phyloP scores from a whole-genome alignment of 1,139 yeast species.

The Maudiozyma humilis region DNA sequence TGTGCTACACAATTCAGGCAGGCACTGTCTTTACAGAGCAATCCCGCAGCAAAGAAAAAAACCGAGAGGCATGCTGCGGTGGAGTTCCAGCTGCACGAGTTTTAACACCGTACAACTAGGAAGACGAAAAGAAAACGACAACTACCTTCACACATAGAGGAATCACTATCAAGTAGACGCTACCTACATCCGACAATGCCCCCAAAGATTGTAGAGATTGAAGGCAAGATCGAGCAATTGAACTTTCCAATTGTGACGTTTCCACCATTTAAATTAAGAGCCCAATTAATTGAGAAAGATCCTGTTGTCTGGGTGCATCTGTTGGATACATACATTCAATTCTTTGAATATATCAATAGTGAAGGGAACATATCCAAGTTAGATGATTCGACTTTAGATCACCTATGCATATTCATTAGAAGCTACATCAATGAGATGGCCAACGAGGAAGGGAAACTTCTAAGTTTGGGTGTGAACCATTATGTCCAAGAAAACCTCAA shows the following conservation, averaged over 20 bases:
- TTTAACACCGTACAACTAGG: not conserved
- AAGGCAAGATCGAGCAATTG: constrained; percentile 20
- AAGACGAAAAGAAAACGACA: not conserved
- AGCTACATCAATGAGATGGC: constrained; percentile 53
- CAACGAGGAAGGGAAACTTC: constrained; percentile 49
- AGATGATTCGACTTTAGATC: constrained; percentile 48
- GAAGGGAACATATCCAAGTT: constrained; percentile 32
- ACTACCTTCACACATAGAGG: not conserved
- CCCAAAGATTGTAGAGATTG: constrained; percentile 20
- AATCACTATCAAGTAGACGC: too few relatives aligned
- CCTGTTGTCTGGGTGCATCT: constrained; percentile 77
- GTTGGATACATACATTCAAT: constrained; percentile 50
- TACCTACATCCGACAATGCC: not conserved
- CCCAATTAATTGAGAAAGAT: constrained; percentile 67
- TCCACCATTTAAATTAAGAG: constrained; percentile 65
- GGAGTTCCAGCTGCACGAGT: not conserved
- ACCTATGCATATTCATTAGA: constrained; percentile 47
- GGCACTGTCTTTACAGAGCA: not conserved
- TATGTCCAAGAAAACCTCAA: constrained; percentile 51
- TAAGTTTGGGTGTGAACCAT: constrained; percentile 63
- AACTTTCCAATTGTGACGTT: constrained; percentile 54
- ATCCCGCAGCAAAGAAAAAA: not conserved
- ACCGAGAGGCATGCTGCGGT: not conserved
- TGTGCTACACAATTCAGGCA: not conserved
- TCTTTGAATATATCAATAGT: constrained; percentile 38